Base-by-base conservation (phyloP, 2,329 filamentous ascomycete genomes). In the Clonostachys rhizophaga region DNA sequence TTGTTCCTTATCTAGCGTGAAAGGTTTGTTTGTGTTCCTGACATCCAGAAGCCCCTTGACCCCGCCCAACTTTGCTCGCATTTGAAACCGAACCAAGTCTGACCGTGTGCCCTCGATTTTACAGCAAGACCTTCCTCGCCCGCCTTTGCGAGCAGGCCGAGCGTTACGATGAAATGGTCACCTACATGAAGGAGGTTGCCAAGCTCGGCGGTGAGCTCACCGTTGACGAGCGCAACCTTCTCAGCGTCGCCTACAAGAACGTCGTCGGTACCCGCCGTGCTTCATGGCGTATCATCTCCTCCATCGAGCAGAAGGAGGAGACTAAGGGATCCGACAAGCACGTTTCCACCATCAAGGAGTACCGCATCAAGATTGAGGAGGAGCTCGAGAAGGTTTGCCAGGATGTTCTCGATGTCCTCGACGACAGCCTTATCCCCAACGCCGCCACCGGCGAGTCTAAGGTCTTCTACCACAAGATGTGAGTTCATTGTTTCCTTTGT, bases 391-490 rank as follows among this genome's bases (percentile, higher is more conserved):
- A 91, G 79, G 90, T 96, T 74, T 97, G 92, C 84, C 85, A 96
- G 78, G 92, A 97, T 78, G 90, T 96, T 60, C 87, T 97, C 60
- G 87, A 96, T 63, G 92, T 97, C 60, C 81, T 97, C 57, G 91
- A 96, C 70, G 80, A 96, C 66, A 86, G 84, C 68, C 81, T 97
- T 65, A 97, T 97, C 68, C 91, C 91, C 72, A 92, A 94, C 75
- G 92, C 92, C 67, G 87, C 94, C 75, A 87, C 89, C 58, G 92
- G 92, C 77, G 92, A 97, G 82, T 96, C 91, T 71, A 97, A 96
- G 86, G 92, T 97, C 69, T 97, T 97, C 76, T 97, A 97, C 81
- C 91, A 96, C 87, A 97, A 97, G 86, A 97, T 97, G 92, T 96
- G 78, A 55, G 50, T 55, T 51, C 48, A 47, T 30, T 18, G 35